Evolutionary conservation across 2,329 filamentous ascomycete species (phyloP).

Genomic region (Alternaria arborescens): DNA sequence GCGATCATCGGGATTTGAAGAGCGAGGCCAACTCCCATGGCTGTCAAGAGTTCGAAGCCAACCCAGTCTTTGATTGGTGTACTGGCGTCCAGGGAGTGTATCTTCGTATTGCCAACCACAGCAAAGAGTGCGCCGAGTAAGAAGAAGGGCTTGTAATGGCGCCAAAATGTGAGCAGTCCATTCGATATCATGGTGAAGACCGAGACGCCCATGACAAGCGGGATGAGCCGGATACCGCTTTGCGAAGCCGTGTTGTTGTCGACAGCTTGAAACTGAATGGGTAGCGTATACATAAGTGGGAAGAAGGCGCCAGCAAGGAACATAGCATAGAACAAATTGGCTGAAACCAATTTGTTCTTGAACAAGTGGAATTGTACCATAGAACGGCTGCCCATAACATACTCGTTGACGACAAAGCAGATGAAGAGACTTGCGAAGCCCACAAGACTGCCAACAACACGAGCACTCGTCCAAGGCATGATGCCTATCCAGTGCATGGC

Average conservation of each 20-base stretch:
- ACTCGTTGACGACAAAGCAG: slow-evolving; percentile 51
- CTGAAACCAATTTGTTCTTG: slow-evolving; percentile 25
- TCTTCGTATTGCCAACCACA: slow-evolving; percentile 28
- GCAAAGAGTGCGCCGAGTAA: slow-evolving; percentile 38
- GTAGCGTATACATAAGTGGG: slow-evolving; percentile 39
- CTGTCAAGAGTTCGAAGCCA: slow-evolving; percentile 58
- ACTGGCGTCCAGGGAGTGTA: slow-evolving; percentile 49
- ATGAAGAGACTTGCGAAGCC: slow-evolving; percentile 57
- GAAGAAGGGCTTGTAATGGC: slow-evolving; percentile 56
- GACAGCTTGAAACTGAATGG: slow-evolving; percentile 42
- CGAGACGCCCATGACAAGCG: slow-evolving; percentile 38
- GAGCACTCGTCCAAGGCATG: slow-evolving; percentile 55
- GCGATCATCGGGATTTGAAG: slow-evolving; percentile 55
- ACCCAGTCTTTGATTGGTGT: slow-evolving; percentile 55
- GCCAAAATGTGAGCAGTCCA: slow-evolving; percentile 37
- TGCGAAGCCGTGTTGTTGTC: slow-evolving; percentile 35
- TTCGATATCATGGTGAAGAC: slow-evolving; percentile 40
- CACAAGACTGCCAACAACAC: slow-evolving; percentile 59
- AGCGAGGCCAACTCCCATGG: slow-evolving; percentile 54
- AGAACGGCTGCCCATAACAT: slow-evolving; percentile 35
- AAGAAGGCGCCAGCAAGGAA: slow-evolving; percentile 41
- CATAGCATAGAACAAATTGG: slow-evolving; percentile 33
- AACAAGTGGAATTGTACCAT: slow-evolving; percentile 38
- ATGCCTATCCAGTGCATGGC: slow-evolving; percentile 42
- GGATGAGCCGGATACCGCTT: slow-evolving; percentile 40